Evolutionary conservation across 257 asterid species (phyloP).

Genomic region (Marsdenia floribunda): DNA sequence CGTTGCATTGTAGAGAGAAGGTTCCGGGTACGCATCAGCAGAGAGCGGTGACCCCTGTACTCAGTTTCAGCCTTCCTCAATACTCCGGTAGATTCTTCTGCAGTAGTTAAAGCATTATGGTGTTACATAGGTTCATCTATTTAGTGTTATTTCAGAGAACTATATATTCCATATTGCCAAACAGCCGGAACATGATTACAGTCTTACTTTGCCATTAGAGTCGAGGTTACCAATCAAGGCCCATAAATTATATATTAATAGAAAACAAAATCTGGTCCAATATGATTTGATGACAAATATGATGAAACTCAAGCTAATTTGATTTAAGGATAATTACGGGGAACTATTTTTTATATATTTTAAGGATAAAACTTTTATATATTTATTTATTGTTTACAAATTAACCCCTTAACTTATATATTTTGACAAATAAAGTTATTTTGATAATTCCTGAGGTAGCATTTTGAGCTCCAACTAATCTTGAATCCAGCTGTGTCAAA

Average conservation of each 20-base stretch:
- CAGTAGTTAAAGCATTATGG: conserved; percentile 18
- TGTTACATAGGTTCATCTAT: background rate
- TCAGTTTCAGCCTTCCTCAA: conserved; percentile 81
- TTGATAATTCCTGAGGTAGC: too few species aligned
- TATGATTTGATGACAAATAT: too few species aligned
- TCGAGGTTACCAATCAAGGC: background rate
- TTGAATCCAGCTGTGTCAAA: too few species aligned
- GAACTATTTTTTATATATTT: too few species aligned
- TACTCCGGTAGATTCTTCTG: conserved; percentile 89
- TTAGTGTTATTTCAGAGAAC: background rate
- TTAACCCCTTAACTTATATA: too few species aligned
- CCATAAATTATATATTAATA: background rate
- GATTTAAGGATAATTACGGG: too few species aligned
- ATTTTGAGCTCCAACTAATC: too few species aligned
- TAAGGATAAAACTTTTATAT: too few species aligned
- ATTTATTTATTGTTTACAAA: too few species aligned
- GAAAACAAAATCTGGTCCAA: background rate
- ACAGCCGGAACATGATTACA: background rate
- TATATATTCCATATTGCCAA: background rate
- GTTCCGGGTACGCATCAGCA: conserved; percentile 71
- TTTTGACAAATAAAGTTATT: too few species aligned
- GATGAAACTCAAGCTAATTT: too few species aligned
- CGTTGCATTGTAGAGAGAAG: conserved; percentile 92
- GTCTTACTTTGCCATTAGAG: background rate
- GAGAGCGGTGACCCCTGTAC: conserved; percentile 84